phyloP scores from a whole-genome alignment of 176 grass and related monocot species.

The Avena sativa region DNA sequence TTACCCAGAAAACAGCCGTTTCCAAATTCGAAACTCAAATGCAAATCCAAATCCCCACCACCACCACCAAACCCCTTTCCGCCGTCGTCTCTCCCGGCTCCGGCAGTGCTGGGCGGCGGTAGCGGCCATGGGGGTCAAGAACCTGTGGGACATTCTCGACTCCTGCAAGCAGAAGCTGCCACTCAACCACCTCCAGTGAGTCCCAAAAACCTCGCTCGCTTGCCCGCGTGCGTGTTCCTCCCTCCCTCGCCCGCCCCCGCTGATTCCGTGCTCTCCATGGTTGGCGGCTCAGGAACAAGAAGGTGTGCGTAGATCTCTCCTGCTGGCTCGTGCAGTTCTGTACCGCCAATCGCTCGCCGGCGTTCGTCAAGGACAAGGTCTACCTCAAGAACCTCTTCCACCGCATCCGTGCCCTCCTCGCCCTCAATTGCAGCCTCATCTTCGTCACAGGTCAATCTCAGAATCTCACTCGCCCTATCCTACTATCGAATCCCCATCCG shows the following conservation, averaged over 20 bases:
- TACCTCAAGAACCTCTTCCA: slow-evolving; percentile 91
- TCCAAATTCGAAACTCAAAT: slow-evolving; percentile 10
- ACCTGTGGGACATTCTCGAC: slow-evolving; percentile 96
- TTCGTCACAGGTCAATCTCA: slow-evolving; percentile 65
- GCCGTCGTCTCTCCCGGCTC: not conserved
- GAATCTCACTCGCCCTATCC: not conserved
- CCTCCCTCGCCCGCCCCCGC: slow-evolving; percentile 16
- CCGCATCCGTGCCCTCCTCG: slow-evolving; percentile 84
- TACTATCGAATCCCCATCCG: not conserved
- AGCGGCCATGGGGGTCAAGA: slow-evolving; percentile 78
- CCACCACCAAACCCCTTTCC: slow-evolving; percentile 13
- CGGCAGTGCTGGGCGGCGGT: not conserved
- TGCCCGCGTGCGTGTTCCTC: not conserved
- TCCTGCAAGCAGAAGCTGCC: slow-evolving; percentile 97
- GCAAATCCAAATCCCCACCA: slow-evolving; percentile 25
- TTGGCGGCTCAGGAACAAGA: slow-evolving; percentile 70
- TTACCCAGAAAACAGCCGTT: slow-evolving; percentile 21
- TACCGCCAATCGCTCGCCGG: slow-evolving; percentile 54
- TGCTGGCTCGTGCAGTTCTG: slow-evolving; percentile 90
- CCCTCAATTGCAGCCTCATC: slow-evolving; percentile 88
- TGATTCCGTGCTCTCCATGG: not conserved
- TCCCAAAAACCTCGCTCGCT: slow-evolving; percentile 9
- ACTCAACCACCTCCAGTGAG: slow-evolving; percentile 89
- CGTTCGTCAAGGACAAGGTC: slow-evolving; percentile 72
- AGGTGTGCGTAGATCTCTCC: slow-evolving; percentile 91